Base-by-base conservation (phyloP, 805 yeast species). In the Kurtzmaniella fragi region DNA sequence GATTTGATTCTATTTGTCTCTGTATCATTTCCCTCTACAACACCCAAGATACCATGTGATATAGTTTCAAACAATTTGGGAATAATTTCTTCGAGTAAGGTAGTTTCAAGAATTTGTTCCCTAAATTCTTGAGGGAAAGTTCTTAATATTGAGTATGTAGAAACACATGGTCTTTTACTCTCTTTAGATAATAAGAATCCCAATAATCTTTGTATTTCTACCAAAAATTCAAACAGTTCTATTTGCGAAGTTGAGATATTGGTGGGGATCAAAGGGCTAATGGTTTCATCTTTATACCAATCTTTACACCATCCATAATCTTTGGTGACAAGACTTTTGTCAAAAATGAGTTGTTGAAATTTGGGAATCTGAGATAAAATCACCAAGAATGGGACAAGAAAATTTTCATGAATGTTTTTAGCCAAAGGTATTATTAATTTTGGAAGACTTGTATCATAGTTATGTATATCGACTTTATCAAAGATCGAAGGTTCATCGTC, bases 311-410 rank as follows among this genome's bases (percentile, higher is more conserved):
- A 52, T 6, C 42, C 51, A 31, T 45, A 48, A 33, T 50, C 47
- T 30, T 34, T 15, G n/a, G 7, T 23, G 28, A 34, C 16, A 41
- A 43, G 26, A 35, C 31, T 3, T 28, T 31, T 17, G 30, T 40
- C 32, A 45, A 52, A 42, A 31, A 54, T 36, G 2, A 39, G 32
- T 14, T 37, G 17, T 9, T 45, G 45, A 39, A 64, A 61, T 29
- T 47, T 38, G 11, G 43, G 37, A 16, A 54, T 39, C 36, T 59
- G 59, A 1, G 63, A 47, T 31, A 59, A 44, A n/a, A 63, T 53
- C 16, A 47, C 38, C 3, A 64, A 34, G 6, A 64, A 30, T 4
- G 71, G 64, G 3, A 58, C 44, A 40, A 62, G 41, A 42, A 50
- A 54, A 43, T 57, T 58, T 37, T 56, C 58, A 35, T 30, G 11